Conservation (phyloP, 148 eudicot genomes). For the Nepenthes mirabilis region DNA sequence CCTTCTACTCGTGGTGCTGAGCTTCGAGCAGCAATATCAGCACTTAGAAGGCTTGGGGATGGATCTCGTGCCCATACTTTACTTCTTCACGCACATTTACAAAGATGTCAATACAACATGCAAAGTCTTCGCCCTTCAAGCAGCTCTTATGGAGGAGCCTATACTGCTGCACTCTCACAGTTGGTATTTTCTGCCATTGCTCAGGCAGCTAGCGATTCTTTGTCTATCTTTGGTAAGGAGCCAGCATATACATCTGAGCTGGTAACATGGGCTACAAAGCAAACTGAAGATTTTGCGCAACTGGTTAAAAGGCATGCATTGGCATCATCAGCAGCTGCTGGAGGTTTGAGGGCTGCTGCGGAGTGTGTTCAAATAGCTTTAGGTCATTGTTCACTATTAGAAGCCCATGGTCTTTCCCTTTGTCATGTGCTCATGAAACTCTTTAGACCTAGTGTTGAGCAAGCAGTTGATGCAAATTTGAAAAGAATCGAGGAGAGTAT, state of each 20-base stretch:
- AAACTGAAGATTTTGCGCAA: slow-evolving; percentile 72
- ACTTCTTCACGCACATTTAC: slow-evolving; percentile 87
- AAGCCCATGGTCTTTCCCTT: slow-evolving; percentile 85
- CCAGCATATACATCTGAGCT: slow-evolving; percentile 86
- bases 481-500: slow-evolving; percentile 91
- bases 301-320: slow-evolving; percentile 93
- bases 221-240: slow-evolving; percentile 71
- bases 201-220: slow-evolving; percentile 82
- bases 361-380: slow-evolving; percentile 98
- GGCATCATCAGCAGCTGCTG: slow-evolving; percentile 98
- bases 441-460: slow-evolving; percentile 89
- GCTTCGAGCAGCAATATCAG: slow-evolving; percentile 79
- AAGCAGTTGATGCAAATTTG: slow-evolving; percentile 84
- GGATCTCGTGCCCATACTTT: slow-evolving; percentile 90
- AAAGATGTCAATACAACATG: slow-evolving; percentile 78
- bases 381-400: slow-evolving; percentile 86
- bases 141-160: slow-evolving; percentile 99
- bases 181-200: slow-evolving; percentile 87
- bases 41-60: slow-evolving; percentile 93
- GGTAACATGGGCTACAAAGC: slow-evolving; percentile 94
- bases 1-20: slow-evolving; percentile 90
- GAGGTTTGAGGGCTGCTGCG: slow-evolving; percentile 94
- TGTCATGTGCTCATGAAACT: slow-evolving; percentile 75
- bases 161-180: slow-evolving; percentile 97
- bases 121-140: slow-evolving; percentile 91